A percentile compares a stretch with the other conserved stretches of the same genome.
Conservation (phyloP, 192 early-diverging fungal species). For the Linnemannia elongata region DNA sequence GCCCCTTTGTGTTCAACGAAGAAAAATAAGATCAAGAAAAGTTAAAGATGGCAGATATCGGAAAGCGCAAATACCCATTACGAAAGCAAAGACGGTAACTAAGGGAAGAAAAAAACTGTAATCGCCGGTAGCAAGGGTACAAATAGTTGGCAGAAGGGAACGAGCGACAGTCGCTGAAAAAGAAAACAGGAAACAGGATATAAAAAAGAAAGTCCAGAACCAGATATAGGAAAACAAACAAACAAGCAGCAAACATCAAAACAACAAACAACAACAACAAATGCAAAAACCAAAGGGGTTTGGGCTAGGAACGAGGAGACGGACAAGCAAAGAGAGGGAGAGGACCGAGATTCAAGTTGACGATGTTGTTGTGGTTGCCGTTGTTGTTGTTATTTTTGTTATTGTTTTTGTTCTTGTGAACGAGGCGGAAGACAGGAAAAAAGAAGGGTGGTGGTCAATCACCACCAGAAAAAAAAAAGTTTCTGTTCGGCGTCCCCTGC, state of each 20-base stretch:
- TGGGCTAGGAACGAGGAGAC: not conserved
- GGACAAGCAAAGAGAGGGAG: not conserved
- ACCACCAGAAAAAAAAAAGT: not conserved
- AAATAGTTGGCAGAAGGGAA: not conserved
- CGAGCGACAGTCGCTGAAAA: not conserved
- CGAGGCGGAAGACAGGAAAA: not conserved
- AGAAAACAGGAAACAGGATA: no score
- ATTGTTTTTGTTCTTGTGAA: not conserved
- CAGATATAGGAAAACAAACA: not conserved
- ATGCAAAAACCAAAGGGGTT: not conserved
- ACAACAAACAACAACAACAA: not conserved
- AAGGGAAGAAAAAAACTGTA: not conserved
- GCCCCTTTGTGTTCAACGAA: no score
- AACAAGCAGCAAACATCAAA: not conserved
- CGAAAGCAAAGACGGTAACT: not conserved
- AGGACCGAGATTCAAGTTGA: not conserved
- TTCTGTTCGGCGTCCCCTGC: not conserved
- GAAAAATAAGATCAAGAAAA: no score
- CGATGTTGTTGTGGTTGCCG: no score
- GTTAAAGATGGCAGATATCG: no score
- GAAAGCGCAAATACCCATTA: not conserved
- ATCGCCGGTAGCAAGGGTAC: not conserved
- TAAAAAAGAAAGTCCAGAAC: not conserved
- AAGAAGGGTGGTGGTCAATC: not conserved
- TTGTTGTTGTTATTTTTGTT: not conserved